Evolutionary conservation across 495 filamentous ascomycete species (phyloP), one percentile per base, ranked within the genome.

Genomic region (Sabuloglossum arenarium): DNA sequence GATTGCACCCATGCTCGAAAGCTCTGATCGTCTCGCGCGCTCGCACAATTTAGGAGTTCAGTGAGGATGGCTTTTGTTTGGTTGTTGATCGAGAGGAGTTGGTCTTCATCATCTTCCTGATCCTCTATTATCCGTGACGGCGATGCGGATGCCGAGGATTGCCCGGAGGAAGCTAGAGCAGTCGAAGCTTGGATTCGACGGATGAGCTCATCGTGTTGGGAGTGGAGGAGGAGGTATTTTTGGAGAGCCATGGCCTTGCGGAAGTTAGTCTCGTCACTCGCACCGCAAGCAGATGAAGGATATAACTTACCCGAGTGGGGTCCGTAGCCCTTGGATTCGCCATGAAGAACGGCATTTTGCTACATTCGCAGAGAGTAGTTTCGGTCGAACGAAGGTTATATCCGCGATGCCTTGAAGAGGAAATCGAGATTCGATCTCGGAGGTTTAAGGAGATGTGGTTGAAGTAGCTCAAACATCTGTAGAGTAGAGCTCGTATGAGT

Each of bases 1-100:
- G 69, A 69, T 62, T 82, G 79, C 2, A 82, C 74, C 80, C 79
- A 82, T 9, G 68, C 73, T 34, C 80, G 70, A 62, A 79, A 77
- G 24, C 68, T 68, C n/a, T 64, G 62, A 62, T 82, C 78, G 10
- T 61, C 61, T 24, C 73, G 70, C 11, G 79, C 75, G 23, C 70
- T 66, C 28, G 78, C 73, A 63, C 75, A 81, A 65, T 84, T 82
- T 56, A 84, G 72, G 27, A 84, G 69, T 61, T 80, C 78, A 3
- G 80, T 84, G 58, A 84, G 63, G 11, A 77, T 76, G 16, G 72
- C 69, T 66, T 84, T 84, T 65, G 82, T 79, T 49, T 77, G 71
- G 60, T 77, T 72, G 67, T 81, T 82, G 64, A 82, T 73, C 47
- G 75, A 67, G 65, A 70, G 75, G 29, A 80, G 69, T 60, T 71